Evolutionary conservation across 345 rosid genomes (phyloP), one percentile per base, ranked within the genome.

Genomic region (Rhizophora mangle): DNA sequence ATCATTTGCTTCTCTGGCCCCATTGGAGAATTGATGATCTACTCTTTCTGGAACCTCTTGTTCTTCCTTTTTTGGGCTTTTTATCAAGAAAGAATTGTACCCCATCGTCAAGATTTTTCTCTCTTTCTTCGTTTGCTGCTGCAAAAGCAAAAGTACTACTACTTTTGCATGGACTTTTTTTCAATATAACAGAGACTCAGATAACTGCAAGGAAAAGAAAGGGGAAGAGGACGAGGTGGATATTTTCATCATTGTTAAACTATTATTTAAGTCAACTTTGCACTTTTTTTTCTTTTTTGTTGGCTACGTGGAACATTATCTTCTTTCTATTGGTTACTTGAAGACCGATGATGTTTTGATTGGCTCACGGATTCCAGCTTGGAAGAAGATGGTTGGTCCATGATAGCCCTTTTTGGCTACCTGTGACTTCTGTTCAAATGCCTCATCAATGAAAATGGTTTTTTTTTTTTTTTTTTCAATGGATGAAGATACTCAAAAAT

Each of bases 51-150:
- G 81, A 8, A 80, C 79, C 13, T 78, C 62, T 29, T 72, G 69
- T 37, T 82, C 85, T 76, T 85, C 86, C 68, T 69, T 70, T 70
- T 80, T 80, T 3, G 88, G 86, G 80, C 64, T 78, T 73, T 51
- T 80, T 53, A 84, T 76, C 58, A 84, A 67, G 54, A 72, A 63
- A 7, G 84, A 79, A 51, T 43, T 8, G 64, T 63, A 76, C 68
- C 73, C 67, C 88, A 82, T 82, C 24, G 20, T 58, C 34, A 6
- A 20, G 1, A 20, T 10, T 19, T 51, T 21, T 31, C 26, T 31
- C 22, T 24, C 22, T 24, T 53, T 39, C 43, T 21, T 8, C 68
- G 19, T 55, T 46, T 24, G 29, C 24, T 2, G 8, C 49, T 26
- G 11, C 11, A 29, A 8, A 15, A 21, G 11, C 11, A 29, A 8